Conservation (phyloP, 371 early-diverging fungal species). For the Mucor indicus region DNA sequence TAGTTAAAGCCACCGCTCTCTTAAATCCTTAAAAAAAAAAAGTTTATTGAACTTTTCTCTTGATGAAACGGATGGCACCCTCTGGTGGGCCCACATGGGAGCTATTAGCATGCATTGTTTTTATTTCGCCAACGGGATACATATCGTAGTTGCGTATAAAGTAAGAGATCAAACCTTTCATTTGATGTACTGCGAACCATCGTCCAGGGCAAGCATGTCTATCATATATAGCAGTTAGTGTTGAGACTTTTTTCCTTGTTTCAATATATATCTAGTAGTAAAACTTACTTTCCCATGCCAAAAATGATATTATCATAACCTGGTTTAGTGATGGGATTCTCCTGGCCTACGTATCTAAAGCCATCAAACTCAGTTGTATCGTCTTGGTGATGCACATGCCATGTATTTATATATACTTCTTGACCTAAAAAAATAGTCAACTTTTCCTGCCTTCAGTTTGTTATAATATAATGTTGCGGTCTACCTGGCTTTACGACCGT, state of each 20-base stretch:
- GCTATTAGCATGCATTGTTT: background rate
- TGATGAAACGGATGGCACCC: constrained; percentile 1
- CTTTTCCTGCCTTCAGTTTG: too few species aligned
- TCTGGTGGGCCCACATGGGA: background rate
- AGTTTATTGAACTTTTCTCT: too few species aligned
- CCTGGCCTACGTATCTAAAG: constrained; percentile 42
- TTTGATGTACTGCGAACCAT: constrained; percentile 26
- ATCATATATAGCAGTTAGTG: too few species aligned
- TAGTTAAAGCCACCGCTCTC: too few species aligned
- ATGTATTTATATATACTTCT: constrained; percentile 26
- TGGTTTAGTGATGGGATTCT: constrained; percentile 36
- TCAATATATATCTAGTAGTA: too few species aligned
- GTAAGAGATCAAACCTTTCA: constrained; percentile 14
- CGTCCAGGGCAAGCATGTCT: constrained; percentile 45
- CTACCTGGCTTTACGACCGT: constrained; percentile 37
- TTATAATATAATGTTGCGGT: background rate
- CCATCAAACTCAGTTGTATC: constrained; percentile 33
- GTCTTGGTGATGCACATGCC: constrained; percentile 14
- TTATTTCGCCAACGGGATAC: constrained; percentile 6
- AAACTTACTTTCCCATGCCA: constrained; percentile 50
- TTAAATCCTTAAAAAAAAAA: too few species aligned
- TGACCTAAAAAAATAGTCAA: constrained; percentile 18
- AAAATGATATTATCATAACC: constrained; percentile 38
- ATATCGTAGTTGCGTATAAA: constrained; percentile 17
- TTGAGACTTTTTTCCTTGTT: too few species aligned